phyloP scores from a whole-genome alignment of 208 protist species.

The Trypanosoma rangeli region DNA sequence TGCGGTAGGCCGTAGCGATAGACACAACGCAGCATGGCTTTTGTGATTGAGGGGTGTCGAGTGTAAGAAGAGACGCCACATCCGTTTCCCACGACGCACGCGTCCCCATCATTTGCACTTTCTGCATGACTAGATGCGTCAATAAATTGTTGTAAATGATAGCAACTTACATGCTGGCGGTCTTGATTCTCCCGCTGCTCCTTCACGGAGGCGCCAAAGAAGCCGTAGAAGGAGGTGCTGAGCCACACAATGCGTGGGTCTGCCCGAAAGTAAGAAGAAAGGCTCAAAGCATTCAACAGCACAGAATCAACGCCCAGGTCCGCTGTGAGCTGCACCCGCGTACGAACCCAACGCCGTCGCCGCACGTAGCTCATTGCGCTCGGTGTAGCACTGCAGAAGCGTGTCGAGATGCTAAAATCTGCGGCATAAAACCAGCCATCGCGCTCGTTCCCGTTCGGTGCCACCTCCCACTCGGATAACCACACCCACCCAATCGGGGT shows the following conservation, averaged over 20 bases:
- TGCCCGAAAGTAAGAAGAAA: background rate
- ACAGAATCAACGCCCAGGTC: background rate
- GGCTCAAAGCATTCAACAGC: background rate
- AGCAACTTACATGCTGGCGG: constrained; percentile 12
- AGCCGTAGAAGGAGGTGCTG: constrained; percentile 23
- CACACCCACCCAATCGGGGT: constrained; percentile 29
- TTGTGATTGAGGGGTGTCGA: constrained; percentile 17
- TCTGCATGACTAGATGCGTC: background rate
- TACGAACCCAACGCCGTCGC: constrained; percentile 35
- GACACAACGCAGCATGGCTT: constrained; percentile 6
- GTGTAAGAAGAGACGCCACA: background rate
- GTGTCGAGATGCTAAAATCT: constrained; percentile 31
- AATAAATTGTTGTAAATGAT: constrained; percentile 16
- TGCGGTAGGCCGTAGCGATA: constrained; percentile 24
- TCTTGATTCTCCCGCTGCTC: constrained; percentile 19
- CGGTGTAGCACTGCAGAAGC: constrained; percentile 17
- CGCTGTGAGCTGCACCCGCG: constrained; percentile 4
- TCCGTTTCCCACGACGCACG: background rate
- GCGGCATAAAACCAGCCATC: constrained; percentile 39
- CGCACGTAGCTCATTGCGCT: constrained; percentile 28
- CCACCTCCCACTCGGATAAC: constrained; percentile 23
- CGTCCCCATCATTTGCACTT: background rate
- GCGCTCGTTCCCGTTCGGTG: constrained; percentile 2
- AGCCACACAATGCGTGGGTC: constrained; percentile 20
- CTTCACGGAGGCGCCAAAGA: constrained; percentile 17